These are phyloP conservation scores for Talaromyces stipitatus DNA, from an alignment of 495 filamentous ascomycete species.

Conservation along the genomic window DNA sequence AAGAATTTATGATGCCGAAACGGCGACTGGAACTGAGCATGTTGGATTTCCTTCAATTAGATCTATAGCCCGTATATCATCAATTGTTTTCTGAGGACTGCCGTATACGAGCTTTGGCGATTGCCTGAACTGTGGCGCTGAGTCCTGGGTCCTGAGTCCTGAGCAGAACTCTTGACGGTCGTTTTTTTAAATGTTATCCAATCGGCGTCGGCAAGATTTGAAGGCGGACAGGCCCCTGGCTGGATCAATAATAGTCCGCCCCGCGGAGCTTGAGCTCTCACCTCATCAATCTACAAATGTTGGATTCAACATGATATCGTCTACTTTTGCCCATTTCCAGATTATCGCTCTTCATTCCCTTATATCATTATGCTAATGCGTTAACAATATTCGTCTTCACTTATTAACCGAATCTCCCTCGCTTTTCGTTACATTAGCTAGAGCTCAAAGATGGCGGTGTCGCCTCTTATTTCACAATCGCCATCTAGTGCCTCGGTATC, in stretches of 20 bases:
- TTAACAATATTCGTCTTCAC: too few relatives aligned
- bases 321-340: neutral
- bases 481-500: neutral
- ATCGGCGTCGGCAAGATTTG: neutral
- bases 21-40: slow-evolving; percentile 30
- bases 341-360: neutral
- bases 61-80: neutral
- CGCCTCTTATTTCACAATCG: slow-evolving; percentile 3
- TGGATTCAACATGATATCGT: neutral
- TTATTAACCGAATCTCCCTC: too few relatives aligned
- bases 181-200: neutral
- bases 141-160: neutral
- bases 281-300: too few relatives aligned
- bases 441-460: slow-evolving; percentile 2
- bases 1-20: slow-evolving; percentile 15
- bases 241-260: slow-evolving; percentile 2
- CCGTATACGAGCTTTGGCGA: neutral
- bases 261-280: neutral
- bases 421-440: neutral
- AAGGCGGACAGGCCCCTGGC: neutral
- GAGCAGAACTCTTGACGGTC: neutral
- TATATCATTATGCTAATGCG: too few relatives aligned
- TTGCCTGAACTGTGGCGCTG: neutral
- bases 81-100: neutral
- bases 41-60: neutral